Base-by-base conservation (phyloP, 2,329 filamentous ascomycete species). In the Claviceps sorghi region DNA sequence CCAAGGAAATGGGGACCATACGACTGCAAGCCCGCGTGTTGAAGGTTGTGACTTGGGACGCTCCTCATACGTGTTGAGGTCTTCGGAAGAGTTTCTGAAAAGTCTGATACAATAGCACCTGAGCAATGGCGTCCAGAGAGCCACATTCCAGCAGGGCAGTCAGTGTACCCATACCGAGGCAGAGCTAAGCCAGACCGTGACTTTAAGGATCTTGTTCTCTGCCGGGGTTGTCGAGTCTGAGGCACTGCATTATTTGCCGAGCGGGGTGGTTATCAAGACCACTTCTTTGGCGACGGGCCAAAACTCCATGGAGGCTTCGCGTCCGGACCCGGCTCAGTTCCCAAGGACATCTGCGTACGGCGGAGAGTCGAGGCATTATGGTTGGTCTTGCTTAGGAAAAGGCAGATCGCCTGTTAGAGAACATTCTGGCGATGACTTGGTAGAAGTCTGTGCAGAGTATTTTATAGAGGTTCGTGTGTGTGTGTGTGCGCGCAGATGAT, bases 231-330 rank as follows among this genome's bases (percentile, higher is more conserved):
- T 59, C 2, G 64, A 57, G n/a, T 78, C 76, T 0, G 77, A 80
- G 54, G 71, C 77, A 0, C 62, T 75, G 17, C 77, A 81, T 54
- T 63, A 71, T 45, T 72, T 79, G 59, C 69, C 70, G 1, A 70
- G 69, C 21, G 76, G 76, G 0, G 65, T 74, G 2, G 62, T 78
- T 0, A 72, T 80, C n/a, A 76, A 72, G 11, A 80, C 75, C 0
- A 74, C 69, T 51, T 74, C 77, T 0, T 62, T 75, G 11, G 65
- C 64, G 3, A 52, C 56, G 11, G 59, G 58, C 3, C 65, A 70
- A 5, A 64, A 73, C 15, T 54, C 64, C 2, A 60, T 67, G 29
- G 67, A 67, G 42, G 61, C 69, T 10, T 61, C 79, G 26, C 26
- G 26, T 26, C 26, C 5, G n/a, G 68, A 70, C 13, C 67, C 67